A percentile compares a stretch with the other conserved stretches of the same genome.
phyloP scores from a whole-genome alignment of 805 yeast genomes.

The Starmerella geochares region DNA sequence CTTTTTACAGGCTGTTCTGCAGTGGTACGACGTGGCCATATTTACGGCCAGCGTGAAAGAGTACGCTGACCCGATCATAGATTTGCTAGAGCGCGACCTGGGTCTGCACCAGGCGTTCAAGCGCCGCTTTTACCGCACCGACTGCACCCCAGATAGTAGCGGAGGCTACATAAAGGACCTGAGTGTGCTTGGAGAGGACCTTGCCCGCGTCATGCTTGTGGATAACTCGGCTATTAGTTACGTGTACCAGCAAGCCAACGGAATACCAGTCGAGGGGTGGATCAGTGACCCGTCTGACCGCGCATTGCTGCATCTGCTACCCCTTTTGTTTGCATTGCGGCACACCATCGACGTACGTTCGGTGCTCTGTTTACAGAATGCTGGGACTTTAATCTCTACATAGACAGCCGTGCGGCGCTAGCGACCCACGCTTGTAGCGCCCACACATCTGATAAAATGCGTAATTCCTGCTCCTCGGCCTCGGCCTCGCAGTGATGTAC shows the following conservation, averaged over 20 bases:
- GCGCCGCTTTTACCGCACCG: slow-evolving; percentile 62
- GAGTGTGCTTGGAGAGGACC: slow-evolving; percentile 42
- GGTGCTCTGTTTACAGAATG: slow-evolving; percentile 55
- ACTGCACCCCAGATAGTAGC: slow-evolving; percentile 63
- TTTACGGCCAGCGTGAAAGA: slow-evolving; percentile 92
- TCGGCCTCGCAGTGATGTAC: slow-evolving; percentile 1
- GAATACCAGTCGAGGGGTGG: slow-evolving; percentile 94
- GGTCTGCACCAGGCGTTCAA: slow-evolving; percentile 35
- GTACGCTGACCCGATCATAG: slow-evolving; percentile 94
- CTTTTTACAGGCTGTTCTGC: slow-evolving; percentile 63
- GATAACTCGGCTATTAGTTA: slow-evolving; percentile 93
- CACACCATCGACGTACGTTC: slow-evolving; percentile 76
- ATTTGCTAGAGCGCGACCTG: slow-evolving; percentile 66
- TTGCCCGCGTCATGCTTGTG: slow-evolving; percentile 60
- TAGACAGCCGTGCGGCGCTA: not conserved
- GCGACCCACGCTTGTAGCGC: slow-evolving; percentile 10
- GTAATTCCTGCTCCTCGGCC: not conserved
- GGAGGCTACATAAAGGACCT: slow-evolving; percentile 61
- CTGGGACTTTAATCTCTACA: not conserved
- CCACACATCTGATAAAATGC: slow-evolving; percentile 7
- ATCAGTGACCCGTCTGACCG: slow-evolving; percentile 88
- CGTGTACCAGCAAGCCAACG: slow-evolving; percentile 73
- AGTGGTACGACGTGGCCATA: slow-evolving; percentile 81
- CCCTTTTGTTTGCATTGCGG: slow-evolving; percentile 65
- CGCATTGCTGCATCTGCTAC: slow-evolving; percentile 70